A percentile compares a stretch with the other conserved stretches of the same genome.
Conservation (phyloP, 2,329 filamentous ascomycete genomes). For the Pyricularia pennisetigena region DNA sequence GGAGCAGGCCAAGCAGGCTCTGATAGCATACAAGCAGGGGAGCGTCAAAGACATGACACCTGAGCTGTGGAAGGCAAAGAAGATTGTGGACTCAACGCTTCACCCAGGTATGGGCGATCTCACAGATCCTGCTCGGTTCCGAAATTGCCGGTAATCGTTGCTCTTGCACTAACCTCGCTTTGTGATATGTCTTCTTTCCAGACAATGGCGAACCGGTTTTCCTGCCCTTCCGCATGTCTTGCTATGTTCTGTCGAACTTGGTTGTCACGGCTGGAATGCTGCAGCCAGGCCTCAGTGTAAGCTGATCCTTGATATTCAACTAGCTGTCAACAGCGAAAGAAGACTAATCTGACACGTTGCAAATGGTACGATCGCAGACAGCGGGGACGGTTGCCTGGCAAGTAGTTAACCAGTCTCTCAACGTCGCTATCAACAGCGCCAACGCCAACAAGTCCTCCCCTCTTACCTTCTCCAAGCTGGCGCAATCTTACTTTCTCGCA, state of each 20-base stretch:
- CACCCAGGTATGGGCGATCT: conserved; percentile 63
- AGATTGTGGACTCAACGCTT: conserved; percentile 90
- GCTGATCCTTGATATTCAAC: conserved; percentile 10
- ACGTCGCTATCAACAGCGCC: conserved; percentile 94
- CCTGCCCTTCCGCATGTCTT: conserved; percentile 95
- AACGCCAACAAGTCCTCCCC: conserved; percentile 98
- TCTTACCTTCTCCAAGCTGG: conserved; percentile 68
- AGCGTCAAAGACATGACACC: conserved; percentile 72
- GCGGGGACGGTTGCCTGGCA: conserved; percentile 89
- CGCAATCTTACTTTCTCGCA: conserved; percentile 83
- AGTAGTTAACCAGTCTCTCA: conserved; percentile 91
- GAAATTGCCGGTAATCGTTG: conserved; percentile 1
- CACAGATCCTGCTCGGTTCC: background rate
- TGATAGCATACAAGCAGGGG: conserved; percentile 81
- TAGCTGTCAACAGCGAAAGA: background rate
- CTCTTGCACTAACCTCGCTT: background rate
- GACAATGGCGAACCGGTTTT: conserved; percentile 90
- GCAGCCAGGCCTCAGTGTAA: conserved; percentile 70
- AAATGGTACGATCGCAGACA: conserved; percentile 37
- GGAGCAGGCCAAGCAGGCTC: conserved; percentile 73
- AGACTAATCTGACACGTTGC: background rate
- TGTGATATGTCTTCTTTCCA: conserved; percentile 22
- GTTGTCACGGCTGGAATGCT: conserved; percentile 96
- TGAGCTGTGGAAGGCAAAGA: conserved; percentile 91
- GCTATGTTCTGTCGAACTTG: conserved; percentile 86